Evolutionary conservation across 1,139 yeast genomes (phyloP), one percentile per base, ranked within the genome.

Genomic region (Eremothecium gossypii): DNA sequence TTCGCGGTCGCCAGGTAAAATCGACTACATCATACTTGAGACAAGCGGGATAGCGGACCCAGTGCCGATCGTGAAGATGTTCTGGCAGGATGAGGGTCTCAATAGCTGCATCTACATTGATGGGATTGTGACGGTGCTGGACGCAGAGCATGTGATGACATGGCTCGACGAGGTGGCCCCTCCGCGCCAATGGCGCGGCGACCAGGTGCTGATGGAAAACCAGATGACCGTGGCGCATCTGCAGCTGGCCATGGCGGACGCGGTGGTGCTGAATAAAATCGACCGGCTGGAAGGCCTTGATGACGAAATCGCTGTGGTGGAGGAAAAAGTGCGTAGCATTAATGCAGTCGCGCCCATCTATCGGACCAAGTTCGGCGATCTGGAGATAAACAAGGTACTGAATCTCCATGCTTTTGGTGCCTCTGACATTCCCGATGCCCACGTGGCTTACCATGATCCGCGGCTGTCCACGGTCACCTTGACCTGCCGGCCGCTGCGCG

Each of bases 21-120:
- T 91, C 45, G 98, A 93, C 60, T 84, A 91, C 57, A 87, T 91
- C 26, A 63, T 91, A 26, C 66, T 93, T 43, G 99, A 91, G 59
- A 93, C 99, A 0, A 86, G 96, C 0, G 99, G 99, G 0, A 72
- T 93, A n/a, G 98, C 99, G 0, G 97, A 91, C 58, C 98, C 98
- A 0, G 96, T 83, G 0, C 97, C 97, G 0, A 86, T 91, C 30
- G 96, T 96, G 7, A 77, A 79, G 51, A 91, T 91, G 96, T 91
- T 91, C 63, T 91, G 98, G 98, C 70, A 89, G 33, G 98, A 91
- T 60, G 93, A 84, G 30, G 96, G 91, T 0, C 67, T 91, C 43
- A 73, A 81, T 9, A 80, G 95, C 6, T 80, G 78, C 50, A 85
- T 91, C 2, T 85, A 84, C 59, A 81, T 91, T 35, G 98, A 91